phyloP scores from a whole-genome alignment of 129 eudicot genomes.

The Sambucus nigra region DNA sequence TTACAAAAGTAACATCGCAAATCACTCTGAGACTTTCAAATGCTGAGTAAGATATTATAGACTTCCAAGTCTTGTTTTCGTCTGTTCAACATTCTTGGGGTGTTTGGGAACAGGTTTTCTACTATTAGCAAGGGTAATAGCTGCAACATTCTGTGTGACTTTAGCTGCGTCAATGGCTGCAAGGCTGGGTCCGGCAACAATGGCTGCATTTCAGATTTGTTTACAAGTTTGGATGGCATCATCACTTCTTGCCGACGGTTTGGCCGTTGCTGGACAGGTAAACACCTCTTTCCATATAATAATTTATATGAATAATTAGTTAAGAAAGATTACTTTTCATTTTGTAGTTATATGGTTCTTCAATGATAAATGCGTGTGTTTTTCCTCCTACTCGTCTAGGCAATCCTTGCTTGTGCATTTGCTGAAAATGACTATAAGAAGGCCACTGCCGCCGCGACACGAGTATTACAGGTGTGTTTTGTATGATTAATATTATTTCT shows the following conservation, averaged over 20 bases:
- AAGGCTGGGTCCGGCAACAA: constrained; percentile 44
- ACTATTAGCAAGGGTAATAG: constrained; percentile 46
- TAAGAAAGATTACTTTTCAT: not conserved
- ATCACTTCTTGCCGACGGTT: constrained; percentile 52
- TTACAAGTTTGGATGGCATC: constrained; percentile 57
- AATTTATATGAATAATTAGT: not conserved
- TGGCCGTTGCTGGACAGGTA: constrained; percentile 73
- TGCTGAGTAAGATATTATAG: not conserved
- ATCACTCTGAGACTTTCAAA: no score
- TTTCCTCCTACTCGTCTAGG: constrained; percentile 26
- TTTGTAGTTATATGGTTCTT: not conserved
- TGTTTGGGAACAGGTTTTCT: constrained; percentile 32
- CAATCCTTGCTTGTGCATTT: constrained; percentile 87
- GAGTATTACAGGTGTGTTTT: constrained; percentile 96
- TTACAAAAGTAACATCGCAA: no score
- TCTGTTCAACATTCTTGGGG: not conserved
- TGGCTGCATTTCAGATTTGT: constrained; percentile 59
- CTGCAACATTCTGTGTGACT: constrained; percentile 57
- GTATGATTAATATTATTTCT: constrained; percentile 7
- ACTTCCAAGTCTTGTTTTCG: not conserved
- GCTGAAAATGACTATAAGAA: constrained; percentile 77
- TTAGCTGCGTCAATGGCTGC: constrained; percentile 65
- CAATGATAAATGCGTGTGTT: not conserved
- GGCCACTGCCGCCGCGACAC: constrained; percentile 63
- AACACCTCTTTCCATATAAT: not conserved